Evolutionary conservation across 1,284 basidiomycete species (phyloP).

Genomic region (Takashimella koratensis): DNA sequence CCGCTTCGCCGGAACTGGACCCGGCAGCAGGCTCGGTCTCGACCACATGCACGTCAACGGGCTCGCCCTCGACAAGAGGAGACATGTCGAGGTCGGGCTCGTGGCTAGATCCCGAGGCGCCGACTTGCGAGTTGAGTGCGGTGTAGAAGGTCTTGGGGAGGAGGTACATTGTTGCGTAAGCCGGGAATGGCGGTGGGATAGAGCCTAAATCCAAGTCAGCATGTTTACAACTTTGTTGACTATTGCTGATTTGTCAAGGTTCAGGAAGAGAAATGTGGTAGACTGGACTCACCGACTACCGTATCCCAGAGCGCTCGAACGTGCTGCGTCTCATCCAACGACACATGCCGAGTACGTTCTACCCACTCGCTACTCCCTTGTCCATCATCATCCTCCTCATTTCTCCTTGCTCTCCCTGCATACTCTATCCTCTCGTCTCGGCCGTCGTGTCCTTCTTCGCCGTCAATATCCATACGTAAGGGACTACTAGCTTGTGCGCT

Average conservation of each 20-base stretch:
- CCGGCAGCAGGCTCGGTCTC: slow-evolving; percentile 11
- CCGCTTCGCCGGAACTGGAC: slow-evolving; percentile 3
- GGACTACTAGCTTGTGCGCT: slow-evolving; percentile 20
- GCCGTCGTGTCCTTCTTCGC: background rate
- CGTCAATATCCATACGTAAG: slow-evolving; percentile 21
- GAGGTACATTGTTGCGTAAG: slow-evolving; percentile 36
- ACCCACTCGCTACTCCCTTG: slow-evolving; percentile 27
- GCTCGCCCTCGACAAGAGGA: slow-evolving; percentile 19
- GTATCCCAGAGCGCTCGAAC: slow-evolving; percentile 6
- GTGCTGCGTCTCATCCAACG: slow-evolving; percentile 16
- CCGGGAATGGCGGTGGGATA: slow-evolving; percentile 32
- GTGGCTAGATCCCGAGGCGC: slow-evolving; percentile 11
- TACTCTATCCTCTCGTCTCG: background rate
- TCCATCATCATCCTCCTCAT: slow-evolving; percentile 14
- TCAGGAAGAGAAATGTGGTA: background rate
- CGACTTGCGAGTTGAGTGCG: slow-evolving; percentile 29
- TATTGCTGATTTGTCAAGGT: background rate
- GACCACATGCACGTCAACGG: slow-evolving; percentile 25
- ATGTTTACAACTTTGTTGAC: no score
- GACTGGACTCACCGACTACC: slow-evolving; percentile 9
- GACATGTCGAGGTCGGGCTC: slow-evolving; percentile 22
- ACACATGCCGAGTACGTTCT: slow-evolving; percentile 37
- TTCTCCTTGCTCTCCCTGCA: slow-evolving; percentile 1
- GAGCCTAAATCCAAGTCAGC: slow-evolving; percentile 14
- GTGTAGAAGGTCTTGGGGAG: slow-evolving; percentile 31